Evolutionary conservation across 768 basidiomycete genomes (phyloP), one percentile per base, ranked within the genome.

Genomic region (Collybiopsis luxurians): DNA sequence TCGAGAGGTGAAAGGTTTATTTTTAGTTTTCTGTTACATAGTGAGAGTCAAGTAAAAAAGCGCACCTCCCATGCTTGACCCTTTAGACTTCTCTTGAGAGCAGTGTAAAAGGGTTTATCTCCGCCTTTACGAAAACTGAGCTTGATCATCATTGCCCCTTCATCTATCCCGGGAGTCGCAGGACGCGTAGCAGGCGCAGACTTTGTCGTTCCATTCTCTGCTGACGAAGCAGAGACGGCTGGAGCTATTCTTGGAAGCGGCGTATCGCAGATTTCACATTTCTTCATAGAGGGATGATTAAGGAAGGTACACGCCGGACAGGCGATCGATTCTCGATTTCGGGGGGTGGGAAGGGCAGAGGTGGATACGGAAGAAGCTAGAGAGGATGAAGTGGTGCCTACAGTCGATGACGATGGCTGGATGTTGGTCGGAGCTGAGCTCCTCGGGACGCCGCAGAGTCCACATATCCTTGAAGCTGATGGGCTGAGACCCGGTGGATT

Each of bases 301-400:
- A 95, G 75, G 68, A 95, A 99, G 1, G 96, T 98, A 67, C 97
- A 99, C 1, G 85, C 86, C 1, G 86, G 81, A 69, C 96, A 99
- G 13, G 88, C 71, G 43, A 89, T 75, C 31, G 79, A 67, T 2
- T 70, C 69, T 17, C 67, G 58, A 58, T 55, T 45, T 27, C 24
- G 19, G 13, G 6, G 9, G 17, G 7, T 7, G 5, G 60, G 64
- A 58, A 62, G 30, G 53, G 73, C 60, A 24, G 76, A 67, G 5
- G 73, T 67, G 1, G 73, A 66, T 3, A 69, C 69, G 1, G 81
- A 76, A 1, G 79, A 57, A 19, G 76, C 74, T 21, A 80, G 71
- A 49, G 59, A 64, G 44, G 64, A 67, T 53, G 59, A 49, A 61
- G 60, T 44, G 65, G 61, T 43, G n/a, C n/a, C n/a, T n/a, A n/a